A percentile compares a stretch with the other conserved stretches of the same genome.
These are phyloP conservation scores for Saksenaea vasiformis DNA, from an alignment of 371 early-diverging fungal species.

Conservation along the genomic window DNA sequence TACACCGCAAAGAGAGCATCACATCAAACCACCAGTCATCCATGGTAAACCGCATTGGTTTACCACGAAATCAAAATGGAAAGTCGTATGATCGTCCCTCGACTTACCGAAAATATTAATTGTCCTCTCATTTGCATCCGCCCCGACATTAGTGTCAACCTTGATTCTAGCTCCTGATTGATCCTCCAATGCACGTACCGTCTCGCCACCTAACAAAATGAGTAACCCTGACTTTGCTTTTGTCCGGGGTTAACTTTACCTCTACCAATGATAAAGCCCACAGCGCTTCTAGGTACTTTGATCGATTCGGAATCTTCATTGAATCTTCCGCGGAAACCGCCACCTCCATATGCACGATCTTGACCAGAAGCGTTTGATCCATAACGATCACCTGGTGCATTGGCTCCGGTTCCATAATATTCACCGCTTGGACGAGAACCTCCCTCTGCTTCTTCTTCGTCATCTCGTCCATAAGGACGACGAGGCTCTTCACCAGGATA, in stretches of 20 bases:
- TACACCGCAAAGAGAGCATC: conserved; percentile 5
- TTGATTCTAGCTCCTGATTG: conserved; percentile 83
- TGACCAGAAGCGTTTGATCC: conserved; percentile 12
- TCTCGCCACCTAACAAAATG: conserved; percentile 74
- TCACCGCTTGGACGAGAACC: conserved; percentile 5
- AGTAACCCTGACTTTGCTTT: not conserved
- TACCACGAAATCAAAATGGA: conserved; percentile 2
- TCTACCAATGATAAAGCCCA: conserved; percentile 82
- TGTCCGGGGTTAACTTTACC: conserved; percentile 28
- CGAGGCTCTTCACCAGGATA: conserved; percentile 4
- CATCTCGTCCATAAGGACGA: conserved; percentile 13
- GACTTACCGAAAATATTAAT: conserved; percentile 44
- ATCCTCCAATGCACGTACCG: conserved; percentile 81
- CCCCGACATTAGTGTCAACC: conserved; percentile 59
- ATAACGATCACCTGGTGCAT: conserved; percentile 12
- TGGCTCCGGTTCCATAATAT: conserved; percentile 9
- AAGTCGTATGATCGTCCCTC: conserved; percentile 3
- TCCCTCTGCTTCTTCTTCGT: conserved; percentile 4
- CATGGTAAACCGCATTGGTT: not conserved
- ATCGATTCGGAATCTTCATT: conserved; percentile 55
- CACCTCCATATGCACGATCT: conserved; percentile 20
- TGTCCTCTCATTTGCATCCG: conserved; percentile 36
- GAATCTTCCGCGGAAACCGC: conserved; percentile 31
- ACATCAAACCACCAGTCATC: not conserved
- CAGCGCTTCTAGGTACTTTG: conserved; percentile 70